Conservation (phyloP, 306 rosid genomes). For the barrel medic (Medicago truncatula) region DNA sequence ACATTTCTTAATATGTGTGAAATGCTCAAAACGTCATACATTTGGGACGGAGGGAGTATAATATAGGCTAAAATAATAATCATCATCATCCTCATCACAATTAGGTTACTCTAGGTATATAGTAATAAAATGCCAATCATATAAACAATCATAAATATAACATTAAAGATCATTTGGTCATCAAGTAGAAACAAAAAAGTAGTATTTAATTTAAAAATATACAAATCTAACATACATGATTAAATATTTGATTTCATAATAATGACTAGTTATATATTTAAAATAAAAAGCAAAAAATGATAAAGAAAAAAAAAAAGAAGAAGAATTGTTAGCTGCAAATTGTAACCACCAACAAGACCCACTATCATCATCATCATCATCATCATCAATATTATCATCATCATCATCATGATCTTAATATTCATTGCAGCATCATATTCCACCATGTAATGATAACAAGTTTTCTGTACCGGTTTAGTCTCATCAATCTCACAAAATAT, state of each 20-base stretch:
- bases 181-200: conserved; percentile 28
- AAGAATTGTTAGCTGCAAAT: conserved; percentile 50
- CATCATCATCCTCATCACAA: conserved; percentile 2
- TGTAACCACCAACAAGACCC: conserved; percentile 46
- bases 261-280: conserved; percentile 16
- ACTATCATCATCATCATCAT: conserved; percentile 2
- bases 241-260: conserved; percentile 46
- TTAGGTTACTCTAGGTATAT: not conserved
- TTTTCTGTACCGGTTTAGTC: conserved; percentile 35
- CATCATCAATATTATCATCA: conserved; percentile 31
- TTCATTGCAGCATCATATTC: conserved; percentile 49
- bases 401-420: conserved; percentile 38
- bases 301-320: not conserved
- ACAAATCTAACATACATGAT: conserved; percentile 43
- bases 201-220: conserved; percentile 29
- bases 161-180: conserved; percentile 32
- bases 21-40: no score
- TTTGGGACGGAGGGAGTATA: no score
- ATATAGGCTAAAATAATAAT: conserved; percentile 2
- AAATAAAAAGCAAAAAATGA: conserved; percentile 7
- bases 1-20: no score
- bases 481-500: conserved; percentile 28
- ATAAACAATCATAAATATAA: conserved; percentile 36
- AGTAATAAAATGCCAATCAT: conserved; percentile 36
- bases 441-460: conserved; percentile 51